Conservation (phyloP, 2,329 filamentous ascomycete species). For the Fusarium sp. region DNA sequence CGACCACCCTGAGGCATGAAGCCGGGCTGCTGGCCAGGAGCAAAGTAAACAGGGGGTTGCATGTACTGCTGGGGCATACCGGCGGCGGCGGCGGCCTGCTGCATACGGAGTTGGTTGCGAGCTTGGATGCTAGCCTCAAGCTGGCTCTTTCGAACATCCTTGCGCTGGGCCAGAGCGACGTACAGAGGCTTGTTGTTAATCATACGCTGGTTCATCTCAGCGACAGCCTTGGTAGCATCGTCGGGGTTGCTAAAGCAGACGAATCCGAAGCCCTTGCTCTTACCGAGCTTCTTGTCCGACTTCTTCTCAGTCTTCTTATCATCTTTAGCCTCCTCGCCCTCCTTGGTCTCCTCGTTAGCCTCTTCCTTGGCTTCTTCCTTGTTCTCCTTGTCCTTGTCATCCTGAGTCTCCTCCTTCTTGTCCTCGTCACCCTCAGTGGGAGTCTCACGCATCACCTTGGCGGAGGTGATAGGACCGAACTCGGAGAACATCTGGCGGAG, state of each 20-base stretch:
- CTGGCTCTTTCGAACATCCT: constrained; percentile 99
- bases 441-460: constrained; percentile 98
- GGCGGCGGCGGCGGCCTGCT: constrained; percentile 91
- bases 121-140: constrained; percentile 99
- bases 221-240: constrained; percentile 98
- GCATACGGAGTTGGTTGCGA: constrained; percentile 97
- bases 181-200: constrained; percentile 96
- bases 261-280: constrained; percentile 99
- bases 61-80: constrained; percentile 90
- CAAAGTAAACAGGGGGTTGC: constrained; percentile 92
- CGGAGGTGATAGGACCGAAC: constrained; percentile 95
- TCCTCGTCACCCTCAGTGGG: constrained; percentile 64
- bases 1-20: constrained; percentile 74
- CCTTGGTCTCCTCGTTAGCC: constrained; percentile 61
- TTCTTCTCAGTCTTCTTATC: constrained; percentile 71
- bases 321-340: constrained; percentile 57
- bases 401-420: constrained; percentile 63
- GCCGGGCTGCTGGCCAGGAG: constrained; percentile 79
- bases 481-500: constrained; percentile 91
- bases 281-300: constrained; percentile 78
- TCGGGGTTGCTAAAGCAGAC: constrained; percentile 99
- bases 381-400: constrained; percentile 60
- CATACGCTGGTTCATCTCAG: constrained; percentile 99
- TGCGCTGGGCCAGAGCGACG: constrained; percentile 97
- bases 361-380: constrained; percentile 58